These are phyloP conservation scores for Candida michaelii DNA, from an alignment of 805 yeast species.

Conservation along the genomic window DNA sequence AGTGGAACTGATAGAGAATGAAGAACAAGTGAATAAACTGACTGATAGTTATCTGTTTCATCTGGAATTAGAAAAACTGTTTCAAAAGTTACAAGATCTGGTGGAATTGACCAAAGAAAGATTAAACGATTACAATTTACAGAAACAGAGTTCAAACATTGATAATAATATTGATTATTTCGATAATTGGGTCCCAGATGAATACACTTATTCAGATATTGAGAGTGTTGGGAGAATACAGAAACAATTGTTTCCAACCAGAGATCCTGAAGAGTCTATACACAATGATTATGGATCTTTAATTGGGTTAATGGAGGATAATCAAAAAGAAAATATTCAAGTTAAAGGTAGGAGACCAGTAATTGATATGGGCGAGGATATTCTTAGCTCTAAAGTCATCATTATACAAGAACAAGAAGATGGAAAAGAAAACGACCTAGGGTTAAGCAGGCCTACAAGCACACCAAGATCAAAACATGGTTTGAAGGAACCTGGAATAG, in stretches of 20 bases:
- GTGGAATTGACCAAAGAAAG: not conserved
- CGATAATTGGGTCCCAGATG: slow-evolving; percentile 11
- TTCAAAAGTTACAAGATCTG: not conserved
- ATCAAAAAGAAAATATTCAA: slow-evolving; percentile 5
- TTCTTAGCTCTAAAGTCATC: slow-evolving; percentile 12
- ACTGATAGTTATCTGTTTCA: not conserved
- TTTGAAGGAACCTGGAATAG: too few relatives aligned
- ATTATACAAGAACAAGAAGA: slow-evolving; percentile 7
- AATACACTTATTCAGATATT: slow-evolving; percentile 6
- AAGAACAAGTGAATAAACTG: not conserved
- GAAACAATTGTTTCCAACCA: not conserved
- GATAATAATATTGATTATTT: slow-evolving; percentile 10
- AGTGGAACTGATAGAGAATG: not conserved
- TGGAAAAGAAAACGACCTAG: slow-evolving; percentile 5
- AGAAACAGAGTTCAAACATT: slow-evolving; percentile 9
- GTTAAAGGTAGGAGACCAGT: slow-evolving; percentile 7
- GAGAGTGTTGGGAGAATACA: slow-evolving; percentile 8
- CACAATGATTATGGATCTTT: not conserved
- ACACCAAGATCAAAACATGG: too few relatives aligned
- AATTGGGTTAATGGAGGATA: not conserved
- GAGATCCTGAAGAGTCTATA: not conserved
- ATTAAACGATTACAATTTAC: not conserved
- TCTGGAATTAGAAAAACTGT: not conserved
- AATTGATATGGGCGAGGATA: slow-evolving; percentile 7
- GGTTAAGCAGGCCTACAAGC: too few relatives aligned